Percentiles rank a stretch among this genome's conserved stretches.
Evolutionary conservation across 1,139 yeast genomes (phyloP).

Genomic region (Suhomyces anneliseae): DNA sequence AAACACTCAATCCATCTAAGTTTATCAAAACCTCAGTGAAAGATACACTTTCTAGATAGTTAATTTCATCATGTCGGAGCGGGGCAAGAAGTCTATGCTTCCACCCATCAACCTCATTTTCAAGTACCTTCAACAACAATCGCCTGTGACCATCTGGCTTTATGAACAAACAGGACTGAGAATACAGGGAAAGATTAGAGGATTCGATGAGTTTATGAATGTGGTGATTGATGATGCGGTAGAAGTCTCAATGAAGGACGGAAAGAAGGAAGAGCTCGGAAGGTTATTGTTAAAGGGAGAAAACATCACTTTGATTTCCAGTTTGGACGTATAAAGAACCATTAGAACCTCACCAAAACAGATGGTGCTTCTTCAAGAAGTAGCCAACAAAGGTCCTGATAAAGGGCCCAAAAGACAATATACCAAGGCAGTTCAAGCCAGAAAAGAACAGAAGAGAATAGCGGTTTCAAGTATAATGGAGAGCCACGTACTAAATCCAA

Average conservation of each 20-base stretch:
- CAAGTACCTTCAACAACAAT: slow-evolving; percentile 80
- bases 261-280: slow-evolving; percentile 42
- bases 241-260: slow-evolving; percentile 54
- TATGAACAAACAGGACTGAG: slow-evolving; percentile 79
- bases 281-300: slow-evolving; percentile 87
- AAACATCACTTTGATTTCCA: slow-evolving; percentile 79
- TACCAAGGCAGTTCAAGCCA: no score
- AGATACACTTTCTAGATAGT: no score
- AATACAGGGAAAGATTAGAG: slow-evolving; percentile 81
- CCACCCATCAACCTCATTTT: slow-evolving; percentile 93
- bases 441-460: no score
- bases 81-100: slow-evolving; percentile 47
- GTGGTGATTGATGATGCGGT: slow-evolving; percentile 88
- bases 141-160: slow-evolving; percentile 80
- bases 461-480: no score
- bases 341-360: not conserved
- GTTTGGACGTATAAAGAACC: slow-evolving; percentile 38
- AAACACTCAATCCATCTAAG: no score
- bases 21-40: no score
- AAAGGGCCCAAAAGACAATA: no score
- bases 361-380: no score
- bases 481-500: no score
- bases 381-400: no score
- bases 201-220: slow-evolving; percentile 98
- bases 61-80: slow-evolving; percentile 7